Base-by-base conservation (phyloP, 1,139 yeast genomes). In the Candida dubliniensis region DNA sequence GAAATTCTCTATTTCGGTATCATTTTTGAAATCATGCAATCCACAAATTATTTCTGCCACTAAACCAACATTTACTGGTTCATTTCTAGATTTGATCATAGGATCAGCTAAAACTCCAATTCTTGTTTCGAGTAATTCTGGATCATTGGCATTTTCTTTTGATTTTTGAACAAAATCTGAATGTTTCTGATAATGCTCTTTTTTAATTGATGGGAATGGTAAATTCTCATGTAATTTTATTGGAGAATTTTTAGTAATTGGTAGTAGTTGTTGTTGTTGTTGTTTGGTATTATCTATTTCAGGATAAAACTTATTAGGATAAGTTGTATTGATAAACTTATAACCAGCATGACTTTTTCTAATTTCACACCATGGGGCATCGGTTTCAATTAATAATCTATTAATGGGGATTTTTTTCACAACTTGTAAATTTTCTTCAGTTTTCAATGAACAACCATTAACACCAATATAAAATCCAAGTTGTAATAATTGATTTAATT, bases 281-380 rank as follows among this genome's bases (percentile, higher is more conserved):
- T 38, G 24, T 31, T 41, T 40, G 4, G 47, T 36, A n/a, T 34
- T 15, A 5, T 36, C 33, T 13, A 70, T 43, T 40, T 67, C 63
- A 2, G 87, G 87, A 51, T 79, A 81, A 46, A 71, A 79, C 18
- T 60, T 66, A 55, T 77, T 81, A 1, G 87, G 87, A 47, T 80
- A 77, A 11, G 4, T 30, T 5, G 69, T 58, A 0, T 79, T 63
- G 25, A 87, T 58, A 51, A 67, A 76, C 51, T 78, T 68, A 62
- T 79, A 81, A 13, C 95, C 79, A 2, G 91, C 90, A 60, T 89
- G 96, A 8, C 95, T 76, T 51, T 81, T 87, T 46, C 95, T 74
- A 35, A 93, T 81, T 58, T 91, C 98, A 67, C 99, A 93, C 99
- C 99, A 93, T 1, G 99, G 99, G 1, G 98, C 91, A 66, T 93